A percentile compares a stretch with the other conserved stretches of the same genome.
Conservation (phyloP, 129 eudicot species). For the Flaveria linearis region DNA sequence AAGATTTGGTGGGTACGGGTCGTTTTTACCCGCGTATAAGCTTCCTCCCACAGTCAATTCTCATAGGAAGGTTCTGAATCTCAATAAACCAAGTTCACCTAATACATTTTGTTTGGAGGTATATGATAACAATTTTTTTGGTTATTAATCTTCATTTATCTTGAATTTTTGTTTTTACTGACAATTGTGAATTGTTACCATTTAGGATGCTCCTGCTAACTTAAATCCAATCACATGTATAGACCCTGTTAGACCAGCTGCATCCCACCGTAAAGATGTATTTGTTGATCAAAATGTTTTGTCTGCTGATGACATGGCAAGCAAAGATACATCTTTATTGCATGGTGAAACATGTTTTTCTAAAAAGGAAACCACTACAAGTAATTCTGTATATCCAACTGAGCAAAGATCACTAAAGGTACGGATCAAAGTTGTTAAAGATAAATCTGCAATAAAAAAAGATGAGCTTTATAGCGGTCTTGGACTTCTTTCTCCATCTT, state of each 20-base stretch:
- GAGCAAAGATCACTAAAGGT: slow-evolving; percentile 55
- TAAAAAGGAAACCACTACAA: slow-evolving; percentile 30
- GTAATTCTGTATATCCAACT: slow-evolving; percentile 39
- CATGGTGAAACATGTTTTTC: slow-evolving; percentile 30
- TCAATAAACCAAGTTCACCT: slow-evolving; percentile 40
- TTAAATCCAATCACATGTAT: slow-evolving; percentile 35
- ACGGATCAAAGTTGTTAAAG: slow-evolving; percentile 63
- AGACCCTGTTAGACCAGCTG: slow-evolving; percentile 38
- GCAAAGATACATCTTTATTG: slow-evolving; percentile 33
- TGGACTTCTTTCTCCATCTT: slow-evolving; percentile 64
- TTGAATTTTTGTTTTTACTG: slow-evolving; percentile 22
- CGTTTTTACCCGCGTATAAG: slow-evolving; percentile 68
- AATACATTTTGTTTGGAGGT: slow-evolving; percentile 49
- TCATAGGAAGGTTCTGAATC: slow-evolving; percentile 45
- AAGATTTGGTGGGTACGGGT: slow-evolving; percentile 76
- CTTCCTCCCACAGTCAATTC: slow-evolving; percentile 47
- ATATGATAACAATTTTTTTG: slow-evolving; percentile 6
- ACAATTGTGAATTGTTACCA: slow-evolving; percentile 39
- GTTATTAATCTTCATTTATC: slow-evolving; percentile 16
- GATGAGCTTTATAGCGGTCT: slow-evolving; percentile 61
- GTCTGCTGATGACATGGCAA: slow-evolving; percentile 31
- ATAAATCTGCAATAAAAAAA: slow-evolving; percentile 42
- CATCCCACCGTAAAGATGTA: neutral
- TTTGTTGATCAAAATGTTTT: slow-evolving; percentile 17
- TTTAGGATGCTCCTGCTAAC: slow-evolving; percentile 42